Conservation (phyloP, 2,329 filamentous ascomycete genomes). For the Cladosporium halotolerans region DNA sequence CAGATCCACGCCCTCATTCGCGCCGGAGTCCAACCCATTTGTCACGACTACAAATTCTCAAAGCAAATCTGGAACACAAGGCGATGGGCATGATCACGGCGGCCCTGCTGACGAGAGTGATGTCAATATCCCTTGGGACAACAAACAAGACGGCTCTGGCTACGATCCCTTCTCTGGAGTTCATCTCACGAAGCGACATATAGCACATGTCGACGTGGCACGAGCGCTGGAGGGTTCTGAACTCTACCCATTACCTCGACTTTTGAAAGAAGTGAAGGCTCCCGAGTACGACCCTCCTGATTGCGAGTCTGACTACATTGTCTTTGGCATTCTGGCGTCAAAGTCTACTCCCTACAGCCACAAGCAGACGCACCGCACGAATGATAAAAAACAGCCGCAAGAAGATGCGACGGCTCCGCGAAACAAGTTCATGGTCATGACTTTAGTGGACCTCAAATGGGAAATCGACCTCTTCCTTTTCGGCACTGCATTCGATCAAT, state of each 20-base stretch:
- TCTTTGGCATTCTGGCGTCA: constrained; percentile 79
- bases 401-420: constrained; percentile 44
- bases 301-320: constrained; percentile 79
- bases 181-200: constrained; percentile 74
- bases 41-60: not conserved
- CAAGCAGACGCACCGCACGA: constrained; percentile 41
- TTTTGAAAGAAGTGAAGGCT: constrained; percentile 73
- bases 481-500: constrained; percentile 79
- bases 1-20: constrained; percentile 1
- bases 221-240: constrained; percentile 74
- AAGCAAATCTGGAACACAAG: not conserved
- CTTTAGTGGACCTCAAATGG: constrained; percentile 80
- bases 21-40: not conserved
- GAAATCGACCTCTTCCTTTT: constrained; percentile 91
- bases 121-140: constrained; percentile 4
- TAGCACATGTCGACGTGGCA: constrained; percentile 74
- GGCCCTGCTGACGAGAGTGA: constrained; percentile 1
- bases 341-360: constrained; percentile 74
- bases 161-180: constrained; percentile 84
- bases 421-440: constrained; percentile 90
- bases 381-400: constrained; percentile 44
- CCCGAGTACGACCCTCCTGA: constrained; percentile 77
- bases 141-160: constrained; percentile 35
- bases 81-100: not conserved
- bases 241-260: constrained; percentile 68